phyloP scores from a whole-genome alignment of 192 early-diverging fungal genomes.

The Globomyces pollinis-pini region DNA sequence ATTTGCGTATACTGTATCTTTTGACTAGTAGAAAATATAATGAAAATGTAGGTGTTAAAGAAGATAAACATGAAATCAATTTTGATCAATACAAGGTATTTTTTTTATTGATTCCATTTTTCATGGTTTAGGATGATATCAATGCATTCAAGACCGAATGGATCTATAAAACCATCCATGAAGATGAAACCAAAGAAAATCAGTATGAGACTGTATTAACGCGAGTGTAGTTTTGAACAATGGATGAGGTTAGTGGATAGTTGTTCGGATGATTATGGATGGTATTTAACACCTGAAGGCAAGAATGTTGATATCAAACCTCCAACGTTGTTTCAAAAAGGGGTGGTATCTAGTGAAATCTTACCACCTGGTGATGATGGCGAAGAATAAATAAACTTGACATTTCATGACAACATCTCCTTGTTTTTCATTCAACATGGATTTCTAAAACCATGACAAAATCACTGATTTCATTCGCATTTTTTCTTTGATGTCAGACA shows the following conservation, averaged over 20 bases:
- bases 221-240: conserved; percentile 54
- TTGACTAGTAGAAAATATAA: conserved; percentile 21
- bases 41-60: conserved; percentile 15
- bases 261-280: conserved; percentile 43
- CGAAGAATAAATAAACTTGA: background rate
- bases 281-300: conserved; percentile 51
- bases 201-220: conserved; percentile 38
- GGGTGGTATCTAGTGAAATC: background rate
- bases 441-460: too few relatives aligned
- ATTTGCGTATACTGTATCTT: conserved; percentile 11
- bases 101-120: too few relatives aligned
- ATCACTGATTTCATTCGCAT: too few relatives aligned
- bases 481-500: too few relatives aligned
- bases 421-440: background rate
- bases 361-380: background rate
- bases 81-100: conserved; percentile 21
- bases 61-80: conserved; percentile 9
- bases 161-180: conserved; percentile 75
- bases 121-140: conserved; percentile 70
- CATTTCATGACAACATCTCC: background rate
- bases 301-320: conserved; percentile 44
- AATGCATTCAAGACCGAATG: conserved; percentile 79
- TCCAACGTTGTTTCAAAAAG: background rate
- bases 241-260: conserved; percentile 56
- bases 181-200: conserved; percentile 61